These are phyloP conservation scores for Wallacemonas sp. DNA, from an alignment of 208 protist genomes.

Conservation along the genomic window DNA sequence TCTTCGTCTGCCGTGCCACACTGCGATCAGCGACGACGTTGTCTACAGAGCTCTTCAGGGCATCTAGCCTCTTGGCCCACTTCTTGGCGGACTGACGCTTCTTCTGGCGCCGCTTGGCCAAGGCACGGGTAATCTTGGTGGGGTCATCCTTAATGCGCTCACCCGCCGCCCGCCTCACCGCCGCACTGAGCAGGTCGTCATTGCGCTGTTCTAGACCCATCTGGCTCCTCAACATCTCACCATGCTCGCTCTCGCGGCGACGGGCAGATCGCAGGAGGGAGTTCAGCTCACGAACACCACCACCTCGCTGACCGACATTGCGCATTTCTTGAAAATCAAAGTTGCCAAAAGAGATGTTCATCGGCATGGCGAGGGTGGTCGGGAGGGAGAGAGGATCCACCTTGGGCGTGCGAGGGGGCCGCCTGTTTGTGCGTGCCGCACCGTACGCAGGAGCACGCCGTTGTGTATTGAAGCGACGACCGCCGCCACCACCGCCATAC, in stretches of 20 bases:
- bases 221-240: conserved; percentile 32
- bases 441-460: conserved; percentile 13
- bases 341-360: conserved; percentile 76
- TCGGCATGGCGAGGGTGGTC: conserved; percentile 37
- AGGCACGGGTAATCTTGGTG: conserved; percentile 50
- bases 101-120: conserved; percentile 74
- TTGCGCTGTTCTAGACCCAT: conserved; percentile 51
- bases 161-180: conserved; percentile 58
- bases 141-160: conserved; percentile 79
- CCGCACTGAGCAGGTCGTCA: conserved; percentile 52
- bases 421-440: not conserved
- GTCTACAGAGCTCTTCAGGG: conserved; percentile 66
- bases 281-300: conserved; percentile 73
- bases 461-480: not conserved
- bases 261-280: conserved; percentile 53
- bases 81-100: conserved; percentile 79
- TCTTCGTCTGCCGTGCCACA: conserved; percentile 34
- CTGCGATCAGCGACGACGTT: conserved; percentile 68
- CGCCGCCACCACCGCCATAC: conserved; percentile 2
- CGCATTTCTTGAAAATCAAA: conserved; percentile 84
- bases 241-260: conserved; percentile 35
- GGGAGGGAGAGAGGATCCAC: conserved; percentile 6
- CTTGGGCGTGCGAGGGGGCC: not conserved
- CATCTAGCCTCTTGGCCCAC: conserved; percentile 67
- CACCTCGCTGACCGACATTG: conserved; percentile 60